Percentiles rank a stretch among this genome's conserved stretches.
These are phyloP conservation scores for Phaeotremella skinneri DNA, from an alignment of 768 basidiomycete species.

Conservation along the genomic window DNA sequence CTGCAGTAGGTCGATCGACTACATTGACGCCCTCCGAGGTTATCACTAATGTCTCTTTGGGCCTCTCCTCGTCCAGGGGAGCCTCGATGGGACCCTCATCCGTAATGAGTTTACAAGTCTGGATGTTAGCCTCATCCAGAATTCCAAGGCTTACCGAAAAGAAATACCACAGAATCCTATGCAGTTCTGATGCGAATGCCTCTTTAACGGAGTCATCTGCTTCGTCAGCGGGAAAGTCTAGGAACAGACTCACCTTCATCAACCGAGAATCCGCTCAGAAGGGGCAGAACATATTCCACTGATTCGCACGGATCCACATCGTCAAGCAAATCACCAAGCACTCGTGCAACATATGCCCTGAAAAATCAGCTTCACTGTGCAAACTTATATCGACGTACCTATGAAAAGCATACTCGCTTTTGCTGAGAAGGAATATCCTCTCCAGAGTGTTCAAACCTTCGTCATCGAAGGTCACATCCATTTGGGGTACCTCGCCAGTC, in stretches of 20 bases:
- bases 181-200: constrained; percentile 75
- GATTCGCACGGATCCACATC: constrained; percentile 81
- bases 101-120: constrained; percentile 69
- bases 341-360: constrained; percentile 78
- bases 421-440: constrained; percentile 84
- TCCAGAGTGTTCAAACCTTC: constrained; percentile 80
- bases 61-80: background rate
- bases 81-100: constrained; percentile 53
- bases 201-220: constrained; percentile 84
- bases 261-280: constrained; percentile 78
- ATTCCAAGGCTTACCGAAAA: constrained; percentile 53
- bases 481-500: constrained; percentile 29
- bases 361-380: background rate
- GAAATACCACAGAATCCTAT: constrained; percentile 89
- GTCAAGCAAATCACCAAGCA: constrained; percentile 71
- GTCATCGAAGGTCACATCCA: constrained; percentile 63
- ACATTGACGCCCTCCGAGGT: constrained; percentile 45
- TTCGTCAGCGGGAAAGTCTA: constrained; percentile 14
- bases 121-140: constrained; percentile 1
- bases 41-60: constrained; percentile 27
- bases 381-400: constrained; percentile 50
- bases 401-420: constrained; percentile 68
- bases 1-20: constrained; percentile 32
- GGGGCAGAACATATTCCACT: constrained; percentile 85
- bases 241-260: constrained; percentile 67